A percentile compares a stretch with the other conserved stretches of the same genome.
phyloP scores from a whole-genome alignment of 768 basidiomycete genomes.

The Boletus rex-veris region DNA sequence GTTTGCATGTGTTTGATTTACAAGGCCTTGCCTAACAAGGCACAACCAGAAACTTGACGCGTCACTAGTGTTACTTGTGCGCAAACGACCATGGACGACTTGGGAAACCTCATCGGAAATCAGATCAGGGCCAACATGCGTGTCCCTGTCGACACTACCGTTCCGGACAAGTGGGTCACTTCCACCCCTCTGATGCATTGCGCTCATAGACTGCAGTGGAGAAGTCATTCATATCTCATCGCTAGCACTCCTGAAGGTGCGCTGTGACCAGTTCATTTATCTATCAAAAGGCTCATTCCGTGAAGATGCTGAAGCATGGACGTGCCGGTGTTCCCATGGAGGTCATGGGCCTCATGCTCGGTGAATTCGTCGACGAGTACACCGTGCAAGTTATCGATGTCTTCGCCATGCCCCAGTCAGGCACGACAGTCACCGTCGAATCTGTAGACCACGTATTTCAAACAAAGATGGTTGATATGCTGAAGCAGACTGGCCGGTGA shows the following conservation, averaged over 20 bases:
- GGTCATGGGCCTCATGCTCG: slow-evolving; percentile 98
- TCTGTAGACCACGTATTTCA: slow-evolving; percentile 99
- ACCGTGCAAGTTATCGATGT: slow-evolving; percentile 93
- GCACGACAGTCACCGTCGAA: slow-evolving; percentile 96
- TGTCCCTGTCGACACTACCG: slow-evolving; percentile 43
- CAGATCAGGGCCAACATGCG: slow-evolving; percentile 43
- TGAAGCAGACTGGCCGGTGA: slow-evolving; percentile 97
- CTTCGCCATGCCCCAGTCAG: slow-evolving; percentile 98
- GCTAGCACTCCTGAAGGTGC: slow-evolving; percentile 91
- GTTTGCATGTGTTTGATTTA: slow-evolving; percentile 32
- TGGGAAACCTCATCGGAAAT: slow-evolving; percentile 57
- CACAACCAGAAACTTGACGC: slow-evolving; percentile 31
- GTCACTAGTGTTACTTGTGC: slow-evolving; percentile 27
- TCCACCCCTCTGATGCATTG: background rate
- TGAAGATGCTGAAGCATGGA: slow-evolving; percentile 97
- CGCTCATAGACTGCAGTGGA: slow-evolving; percentile 47
- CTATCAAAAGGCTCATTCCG: slow-evolving; percentile 1
- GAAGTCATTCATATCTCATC: slow-evolving; percentile 98
- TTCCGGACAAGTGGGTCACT: slow-evolving; percentile 71
- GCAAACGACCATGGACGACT: slow-evolving; percentile 29
- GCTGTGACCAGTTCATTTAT: slow-evolving; percentile 8
- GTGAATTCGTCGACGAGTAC: slow-evolving; percentile 98
- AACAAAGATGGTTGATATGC: slow-evolving; percentile 96
- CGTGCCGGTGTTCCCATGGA: slow-evolving; percentile 99
- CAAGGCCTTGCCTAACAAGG: slow-evolving; percentile 24